Evolutionary conservation across 148 eudicot species (phyloP), one percentile per base, ranked within the genome.

Genomic region (Tetragonia tetragonoides): DNA sequence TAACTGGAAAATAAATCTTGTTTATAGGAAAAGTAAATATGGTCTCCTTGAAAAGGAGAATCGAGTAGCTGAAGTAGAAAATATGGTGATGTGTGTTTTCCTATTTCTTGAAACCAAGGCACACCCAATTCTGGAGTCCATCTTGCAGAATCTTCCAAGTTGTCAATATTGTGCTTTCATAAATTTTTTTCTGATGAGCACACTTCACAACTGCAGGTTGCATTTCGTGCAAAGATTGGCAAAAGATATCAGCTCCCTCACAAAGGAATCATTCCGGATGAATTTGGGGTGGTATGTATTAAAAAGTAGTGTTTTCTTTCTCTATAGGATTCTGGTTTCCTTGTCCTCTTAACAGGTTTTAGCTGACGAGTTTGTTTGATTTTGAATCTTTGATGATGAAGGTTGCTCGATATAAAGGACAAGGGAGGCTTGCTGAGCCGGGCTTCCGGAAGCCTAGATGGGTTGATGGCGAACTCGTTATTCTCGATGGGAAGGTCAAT

Each of bases 391-490:
- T 28, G 76, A 41, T 9, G 69, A 57, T 62, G 75, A 86, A 96
- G 99, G 84, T 93, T 85, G 99, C 98, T 78, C 88, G 99, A 77
- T 96, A 96, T 76, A 90, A 85, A 83, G 99, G 99, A 71, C 97
- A 96, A 84, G 99, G 99, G 67, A 91, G 97, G 86, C 90, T 96
- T 77, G 90, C 99, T 56, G 97, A 88, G 78, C 95, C 92, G 69
- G 99, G 99, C 15, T 89, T 85, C 66, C 78, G 61, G 40, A 93
- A 90, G 77, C 95, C 99, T 71, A 87, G 95, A 86, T 96, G 99
- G 99, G 98, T 93, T 71, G 98, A 96, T 85, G 99, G 99, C 75
- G 99, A 96, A 89, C 98, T 96, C 63, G 91, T 96, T 84, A 89
- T 96, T 79, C 86, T 96, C 47, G 97, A 96, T 69, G 99, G 99